Conservation (phyloP, 2,329 filamentous ascomycete species). For the Trichoderma sp. region DNA sequence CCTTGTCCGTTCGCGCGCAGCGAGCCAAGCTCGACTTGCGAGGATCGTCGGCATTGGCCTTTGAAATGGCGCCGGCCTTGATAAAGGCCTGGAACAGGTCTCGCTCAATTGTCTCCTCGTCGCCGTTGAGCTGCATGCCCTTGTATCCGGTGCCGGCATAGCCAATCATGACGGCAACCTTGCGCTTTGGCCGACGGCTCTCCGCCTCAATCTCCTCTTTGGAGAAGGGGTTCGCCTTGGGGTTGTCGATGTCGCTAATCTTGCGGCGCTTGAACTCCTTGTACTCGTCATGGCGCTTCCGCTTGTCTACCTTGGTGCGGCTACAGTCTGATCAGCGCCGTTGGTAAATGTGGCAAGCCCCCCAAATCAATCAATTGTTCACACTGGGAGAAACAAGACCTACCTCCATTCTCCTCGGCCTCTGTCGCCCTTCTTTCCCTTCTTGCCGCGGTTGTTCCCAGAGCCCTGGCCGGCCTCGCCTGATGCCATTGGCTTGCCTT, state of each 20-base stretch:
- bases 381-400: constrained; percentile 8
- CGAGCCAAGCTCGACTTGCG: constrained; percentile 94
- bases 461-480: constrained; percentile 11
- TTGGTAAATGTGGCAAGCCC: constrained; percentile 31
- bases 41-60: constrained; percentile 93
- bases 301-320: constrained; percentile 43
- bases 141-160: constrained; percentile 97
- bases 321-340: constrained; percentile 41
- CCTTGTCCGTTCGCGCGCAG: constrained; percentile 95
- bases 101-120: constrained; percentile 92
- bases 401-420: constrained; percentile 34
- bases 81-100: constrained; percentile 94
- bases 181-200: constrained; percentile 86
- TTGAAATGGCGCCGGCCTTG: constrained; percentile 87
- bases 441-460: constrained; percentile 27
- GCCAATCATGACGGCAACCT: constrained; percentile 92
- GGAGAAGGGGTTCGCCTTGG: constrained; percentile 51
- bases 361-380: background rate
- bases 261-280: constrained; percentile 47
- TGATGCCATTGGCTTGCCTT: constrained; percentile 20
- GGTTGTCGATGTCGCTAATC: constrained; percentile 38
- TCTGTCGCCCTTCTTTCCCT: constrained; percentile 33
- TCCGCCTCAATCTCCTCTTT: constrained; percentile 88
- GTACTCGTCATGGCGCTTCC: constrained; percentile 43
- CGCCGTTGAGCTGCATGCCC: constrained; percentile 86